Evolutionary conservation across 768 basidiomycete genomes (phyloP).

Genomic region (Solioccasus polychromus): DNA sequence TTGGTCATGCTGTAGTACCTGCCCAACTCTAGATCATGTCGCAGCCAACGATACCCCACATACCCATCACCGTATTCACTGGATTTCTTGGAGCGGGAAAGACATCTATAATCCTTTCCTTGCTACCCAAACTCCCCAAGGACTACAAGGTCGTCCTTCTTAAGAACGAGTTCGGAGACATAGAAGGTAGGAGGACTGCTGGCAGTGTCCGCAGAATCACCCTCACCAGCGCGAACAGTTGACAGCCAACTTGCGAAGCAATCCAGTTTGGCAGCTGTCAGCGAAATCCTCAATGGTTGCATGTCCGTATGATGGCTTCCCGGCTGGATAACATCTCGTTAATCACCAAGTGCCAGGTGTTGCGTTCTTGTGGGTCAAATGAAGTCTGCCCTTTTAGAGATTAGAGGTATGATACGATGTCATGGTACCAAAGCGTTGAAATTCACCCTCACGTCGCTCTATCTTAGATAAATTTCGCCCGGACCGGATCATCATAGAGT

Average conservation of each 20-base stretch:
- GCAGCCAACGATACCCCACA: constrained; percentile 28
- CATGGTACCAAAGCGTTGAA: not conserved
- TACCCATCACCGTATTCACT: constrained; percentile 94
- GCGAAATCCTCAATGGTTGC: constrained; percentile 95
- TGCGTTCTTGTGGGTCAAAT: constrained; percentile 95
- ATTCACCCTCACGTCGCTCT: not conserved
- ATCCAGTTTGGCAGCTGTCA: constrained; percentile 80
- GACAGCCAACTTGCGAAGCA: constrained; percentile 89
- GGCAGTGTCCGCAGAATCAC: not conserved
- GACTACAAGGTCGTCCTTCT: constrained; percentile 88
- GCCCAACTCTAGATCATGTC: constrained; percentile 15
- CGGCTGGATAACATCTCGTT: not conserved
- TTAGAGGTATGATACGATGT: constrained; percentile 53
- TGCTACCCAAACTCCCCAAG: constrained; percentile 76
- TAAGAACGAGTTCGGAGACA: constrained; percentile 96
- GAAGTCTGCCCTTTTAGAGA: constrained; percentile 86
- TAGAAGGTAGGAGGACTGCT: constrained; percentile 61
- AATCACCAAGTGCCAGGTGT: constrained; percentile 50
- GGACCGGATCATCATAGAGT: constrained; percentile 93
- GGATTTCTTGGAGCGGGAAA: constrained; percentile 87
- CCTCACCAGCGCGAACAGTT: constrained; percentile 44
- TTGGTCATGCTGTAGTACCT: no score
- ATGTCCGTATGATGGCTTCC: constrained; percentile 48
- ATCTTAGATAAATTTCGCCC: constrained; percentile 72
- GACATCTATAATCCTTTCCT: constrained; percentile 76